Evolutionary conservation across 495 filamentous ascomycete species (phyloP), one percentile per base, ranked within the genome.

Genomic region (Penicillium antarcticum): DNA sequence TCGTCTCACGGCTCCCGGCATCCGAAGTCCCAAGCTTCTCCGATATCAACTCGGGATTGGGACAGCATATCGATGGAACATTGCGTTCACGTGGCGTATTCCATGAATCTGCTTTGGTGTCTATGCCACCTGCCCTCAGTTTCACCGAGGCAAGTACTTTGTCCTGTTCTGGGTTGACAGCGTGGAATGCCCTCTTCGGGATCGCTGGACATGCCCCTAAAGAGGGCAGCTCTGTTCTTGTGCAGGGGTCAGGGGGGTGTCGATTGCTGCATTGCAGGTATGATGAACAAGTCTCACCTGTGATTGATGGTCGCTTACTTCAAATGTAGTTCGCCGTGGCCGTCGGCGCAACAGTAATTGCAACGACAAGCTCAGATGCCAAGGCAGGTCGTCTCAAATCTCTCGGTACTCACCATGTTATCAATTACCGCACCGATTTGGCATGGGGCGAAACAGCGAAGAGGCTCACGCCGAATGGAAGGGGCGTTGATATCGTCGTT

Each of bases 231-330:
- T 23, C 12, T 26, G 84, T 90, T 1, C 67, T 89, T 12, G 80
- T 82, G 9, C 84, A 88, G 54, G 86, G 87, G 5, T 87, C 85
- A 0, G 87, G 87, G 1, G 87, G 87, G 32, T 86, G 89, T n/a
- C 80, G 74, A 46, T 74, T 87, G n/a, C 87, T 88, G 54, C 81
- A 77, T 14, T 39, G 34, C 21, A 16, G 23, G 49, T 42, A 40
- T 45, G 36, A 37, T 26, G 16, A 24, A n/a, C 40, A 36, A 29
- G 16, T 42, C n/a, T 32, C 5, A 7, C 35, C 3, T 7, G 2
- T 37, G 13, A 37, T 17, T 23, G 21, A 23, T 23, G 5, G 2
- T 2, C 19, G 14, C 37, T 39, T 19, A 50, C 89, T 16, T 39
- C 1, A 12, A 19, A 1, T 16, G n/a, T 82, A 82, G 74, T 87